A percentile compares a stretch with the other conserved stretches of the same genome.
These are phyloP conservation scores for Leccinum longicurvipes DNA, from an alignment of 768 basidiomycete genomes.

Conservation along the genomic window DNA sequence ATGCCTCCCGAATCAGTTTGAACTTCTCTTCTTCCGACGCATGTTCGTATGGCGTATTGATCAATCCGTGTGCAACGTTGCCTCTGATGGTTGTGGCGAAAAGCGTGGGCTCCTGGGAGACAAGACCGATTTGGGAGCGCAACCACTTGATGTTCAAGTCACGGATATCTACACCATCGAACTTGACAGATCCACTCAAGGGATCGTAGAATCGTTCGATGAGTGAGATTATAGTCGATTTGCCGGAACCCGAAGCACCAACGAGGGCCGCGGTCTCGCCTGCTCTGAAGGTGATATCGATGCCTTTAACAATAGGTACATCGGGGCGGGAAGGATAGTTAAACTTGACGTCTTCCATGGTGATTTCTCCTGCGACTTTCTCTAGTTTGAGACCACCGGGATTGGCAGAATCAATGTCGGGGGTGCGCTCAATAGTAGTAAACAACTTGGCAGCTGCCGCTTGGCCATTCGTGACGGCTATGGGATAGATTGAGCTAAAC, in stretches of 20 bases:
- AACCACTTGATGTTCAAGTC: slow-evolving; percentile 83
- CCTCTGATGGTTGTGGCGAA: slow-evolving; percentile 81
- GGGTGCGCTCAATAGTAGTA: slow-evolving; percentile 83
- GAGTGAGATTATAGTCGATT: slow-evolving; percentile 73
- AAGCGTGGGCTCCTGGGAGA: slow-evolving; percentile 83
- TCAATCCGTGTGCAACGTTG: slow-evolving; percentile 84
- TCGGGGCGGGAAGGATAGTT: slow-evolving; percentile 82
- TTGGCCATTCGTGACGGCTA: slow-evolving; percentile 72
- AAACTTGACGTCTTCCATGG: slow-evolving; percentile 74
- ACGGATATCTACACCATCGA: slow-evolving; percentile 74
- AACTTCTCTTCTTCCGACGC: slow-evolving; percentile 72
- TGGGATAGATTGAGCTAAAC: slow-evolving; percentile 2
- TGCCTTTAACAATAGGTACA: slow-evolving; percentile 74
- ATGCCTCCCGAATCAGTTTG: slow-evolving; percentile 76
- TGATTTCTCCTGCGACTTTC: slow-evolving; percentile 65
- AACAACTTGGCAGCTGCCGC: slow-evolving; percentile 90
- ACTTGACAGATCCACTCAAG: slow-evolving; percentile 55
- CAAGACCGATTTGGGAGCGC: slow-evolving; percentile 82
- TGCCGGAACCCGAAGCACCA: slow-evolving; percentile 77
- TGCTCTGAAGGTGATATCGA: slow-evolving; percentile 63
- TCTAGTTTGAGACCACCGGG: slow-evolving; percentile 66
- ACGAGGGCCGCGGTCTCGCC: slow-evolving; percentile 79
- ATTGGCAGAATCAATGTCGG: slow-evolving; percentile 78
- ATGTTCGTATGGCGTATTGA: slow-evolving; percentile 66
- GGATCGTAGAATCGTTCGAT: slow-evolving; percentile 92